Base-by-base conservation (phyloP, 2,329 filamentous ascomycete genomes). In the Alternaria atra region DNA sequence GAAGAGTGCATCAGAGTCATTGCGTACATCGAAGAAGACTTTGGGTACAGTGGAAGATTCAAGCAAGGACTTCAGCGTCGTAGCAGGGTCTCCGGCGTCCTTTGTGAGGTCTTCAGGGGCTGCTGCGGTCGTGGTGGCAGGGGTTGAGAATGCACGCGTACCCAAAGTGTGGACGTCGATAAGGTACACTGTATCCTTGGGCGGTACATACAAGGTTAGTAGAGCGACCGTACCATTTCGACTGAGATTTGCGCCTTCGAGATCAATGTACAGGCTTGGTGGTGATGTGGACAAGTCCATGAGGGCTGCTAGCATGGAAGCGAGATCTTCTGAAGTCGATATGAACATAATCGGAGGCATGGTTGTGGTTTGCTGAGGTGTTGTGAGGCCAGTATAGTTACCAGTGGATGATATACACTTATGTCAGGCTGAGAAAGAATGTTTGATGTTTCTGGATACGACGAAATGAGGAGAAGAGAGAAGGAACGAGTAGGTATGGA, bases 81-180 rank as follows among this genome's bases (percentile, higher is more conserved):
- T 61, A 5, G 65, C 60, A n/a, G 58, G 1, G 7, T 43, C 25
- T 43, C 20, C 20, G 6, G 40, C 2, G 20, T 43, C 20, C 25
- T 27, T 23, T 27, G 6, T 25, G 39, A 7, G 17, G 20, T 23
- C 4, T 42, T 10, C 13, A 5, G 20, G 3, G 17, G 17, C 12
- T 25, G 20, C 25, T 23, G 13, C 40, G 40, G 20, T 43, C 15
- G 20, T 4, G 23, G 40, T 25, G 23, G 12, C 12, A 25, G 40
- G 76, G 2, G 74, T 71, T 15, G 63, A 64, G 68, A 77, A 79
- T 4, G 73, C 71, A 40, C 53, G 39, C 29, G 34, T 34, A 17
- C 69, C 66, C 2, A 79, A 64, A 0, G 34, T 64, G 54, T 73
- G 59, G 3, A 79, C 59, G 61, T 79, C 75, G 58, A 78, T 61